phyloP scores from a whole-genome alignment of 2,329 filamentous ascomycete species.

The Epichloe uncinata region DNA sequence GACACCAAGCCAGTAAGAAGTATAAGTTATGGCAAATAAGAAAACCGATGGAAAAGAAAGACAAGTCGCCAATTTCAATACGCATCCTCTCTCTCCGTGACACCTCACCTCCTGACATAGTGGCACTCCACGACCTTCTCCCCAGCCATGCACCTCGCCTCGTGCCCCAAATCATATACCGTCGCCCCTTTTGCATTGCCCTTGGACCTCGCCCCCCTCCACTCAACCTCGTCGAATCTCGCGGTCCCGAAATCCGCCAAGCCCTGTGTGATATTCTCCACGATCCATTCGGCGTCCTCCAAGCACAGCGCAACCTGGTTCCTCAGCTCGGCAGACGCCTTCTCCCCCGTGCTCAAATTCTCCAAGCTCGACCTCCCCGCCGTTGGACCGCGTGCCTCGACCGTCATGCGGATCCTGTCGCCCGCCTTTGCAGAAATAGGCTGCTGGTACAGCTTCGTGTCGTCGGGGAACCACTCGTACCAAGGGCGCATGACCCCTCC shows the following conservation, averaged over 20 bases:
- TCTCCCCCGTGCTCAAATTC: constrained; percentile 1
- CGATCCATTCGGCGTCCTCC: constrained; percentile 1
- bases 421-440: neutral
- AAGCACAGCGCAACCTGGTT: neutral
- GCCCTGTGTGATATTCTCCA: neutral
- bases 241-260: neutral
- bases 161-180: neutral
- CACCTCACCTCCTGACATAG: neutral
- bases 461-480: constrained; percentile 1
- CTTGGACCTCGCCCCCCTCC: neutral
- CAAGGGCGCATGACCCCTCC: neutral
- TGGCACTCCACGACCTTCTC: neutral
- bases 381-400: neutral
- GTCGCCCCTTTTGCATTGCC: neutral
- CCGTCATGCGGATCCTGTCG: constrained; percentile 1
- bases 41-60: too few relatives aligned
- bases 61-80: too few relatives aligned
- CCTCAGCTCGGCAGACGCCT: neutral
- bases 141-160: neutral
- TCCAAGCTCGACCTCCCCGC: neutral
- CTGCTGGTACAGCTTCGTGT: constrained; percentile 1
- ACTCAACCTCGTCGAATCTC: neutral
- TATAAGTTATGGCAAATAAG: too few relatives aligned
- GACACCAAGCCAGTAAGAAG: too few relatives aligned
- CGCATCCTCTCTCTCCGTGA: too few relatives aligned